Evolutionary conservation across 179 eudicot species (phyloP).

Genomic region (Spergularia azorica): DNA sequence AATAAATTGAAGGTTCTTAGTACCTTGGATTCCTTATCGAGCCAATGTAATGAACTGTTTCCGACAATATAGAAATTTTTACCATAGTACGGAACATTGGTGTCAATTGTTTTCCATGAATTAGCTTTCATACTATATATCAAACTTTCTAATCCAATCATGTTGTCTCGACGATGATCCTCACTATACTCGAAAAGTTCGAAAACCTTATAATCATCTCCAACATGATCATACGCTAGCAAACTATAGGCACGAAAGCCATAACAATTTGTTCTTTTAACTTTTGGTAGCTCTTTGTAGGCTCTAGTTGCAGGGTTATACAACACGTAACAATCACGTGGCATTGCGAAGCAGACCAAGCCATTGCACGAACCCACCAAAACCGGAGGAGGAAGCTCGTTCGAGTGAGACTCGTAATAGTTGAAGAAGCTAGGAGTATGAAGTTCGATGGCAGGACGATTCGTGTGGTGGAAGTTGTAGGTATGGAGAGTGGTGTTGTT

Average conservation of each 20-base stretch:
- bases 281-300: slow-evolving; percentile 9
- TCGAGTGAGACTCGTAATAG: neutral
- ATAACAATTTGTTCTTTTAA: neutral
- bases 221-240: neutral
- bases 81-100: neutral
- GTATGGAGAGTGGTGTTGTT: neutral
- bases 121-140: slow-evolving; percentile 14
- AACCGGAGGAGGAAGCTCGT: slow-evolving; percentile 2
- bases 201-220: slow-evolving; percentile 18
- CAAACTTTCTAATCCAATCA: slow-evolving; percentile 1
- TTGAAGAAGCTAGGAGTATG: neutral
- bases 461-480: neutral
- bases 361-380: slow-evolving; percentile 18
- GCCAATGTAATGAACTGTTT: slow-evolving; percentile 7
- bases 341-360: neutral
- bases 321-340: neutral
- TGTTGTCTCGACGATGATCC: neutral
- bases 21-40: neutral
- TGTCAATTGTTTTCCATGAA: slow-evolving; percentile 13
- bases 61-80: neutral
- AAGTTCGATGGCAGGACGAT: neutral
- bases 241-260: slow-evolving; percentile 8
- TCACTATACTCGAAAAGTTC: neutral
- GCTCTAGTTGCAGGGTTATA: slow-evolving; percentile 15
- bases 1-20: slow-evolving; percentile 4